Conservation (phyloP, 148 eudicot species). For the Camellia japonica region DNA sequence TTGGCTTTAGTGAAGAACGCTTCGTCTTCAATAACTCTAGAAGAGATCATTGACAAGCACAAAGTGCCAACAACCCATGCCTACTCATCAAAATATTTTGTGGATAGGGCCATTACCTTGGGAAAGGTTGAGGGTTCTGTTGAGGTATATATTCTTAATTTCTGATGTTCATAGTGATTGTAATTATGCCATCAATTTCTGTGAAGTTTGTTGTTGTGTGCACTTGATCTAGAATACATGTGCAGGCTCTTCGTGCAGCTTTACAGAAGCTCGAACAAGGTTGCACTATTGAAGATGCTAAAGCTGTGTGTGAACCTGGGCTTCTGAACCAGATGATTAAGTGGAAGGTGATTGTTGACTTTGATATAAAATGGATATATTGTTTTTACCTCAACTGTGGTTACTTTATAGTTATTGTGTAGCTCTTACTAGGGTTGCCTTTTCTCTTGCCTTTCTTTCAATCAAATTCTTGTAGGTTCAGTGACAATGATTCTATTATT, state of each 20-base stretch:
- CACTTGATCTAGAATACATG: neutral
- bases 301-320: conserved; percentile 62
- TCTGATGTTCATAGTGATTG: neutral
- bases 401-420: neutral
- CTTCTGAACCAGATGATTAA: conserved; percentile 51
- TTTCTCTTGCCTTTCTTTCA: neutral
- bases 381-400: too few species aligned
- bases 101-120: conserved; percentile 49
- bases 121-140: conserved; percentile 71
- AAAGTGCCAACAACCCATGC: conserved; percentile 43
- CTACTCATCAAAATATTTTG: conserved; percentile 32
- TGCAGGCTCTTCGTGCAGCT: conserved; percentile 81
- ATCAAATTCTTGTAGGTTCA: neutral
- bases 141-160: conserved; percentile 43
- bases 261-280: conserved; percentile 56
- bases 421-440: neutral
- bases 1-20: conserved; percentile 57
- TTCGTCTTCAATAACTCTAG: conserved; percentile 55
- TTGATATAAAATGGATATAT: too few species aligned
- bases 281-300: conserved; percentile 62
- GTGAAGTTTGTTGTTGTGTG: conserved; percentile 9
- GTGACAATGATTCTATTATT: neutral
- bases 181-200: neutral
- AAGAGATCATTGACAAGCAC: conserved; percentile 45
- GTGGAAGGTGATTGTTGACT: conserved; percentile 60